Base-by-base conservation (phyloP, 306 rosid genomes). In the Heteromeles arbutifolia region DNA sequence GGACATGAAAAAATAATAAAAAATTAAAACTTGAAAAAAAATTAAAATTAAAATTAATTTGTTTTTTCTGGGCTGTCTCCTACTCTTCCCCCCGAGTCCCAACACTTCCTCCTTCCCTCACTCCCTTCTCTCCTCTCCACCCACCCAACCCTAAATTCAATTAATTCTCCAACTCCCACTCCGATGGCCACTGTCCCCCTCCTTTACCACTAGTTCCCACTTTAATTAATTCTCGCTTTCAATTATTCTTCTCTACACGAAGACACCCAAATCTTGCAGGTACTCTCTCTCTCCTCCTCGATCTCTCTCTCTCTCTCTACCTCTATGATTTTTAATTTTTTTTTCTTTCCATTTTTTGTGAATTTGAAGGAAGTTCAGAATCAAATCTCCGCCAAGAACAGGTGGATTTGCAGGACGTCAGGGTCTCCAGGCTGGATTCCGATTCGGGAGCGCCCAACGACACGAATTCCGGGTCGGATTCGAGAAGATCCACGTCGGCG, bases 321-420 rank as follows among this genome's bases (percentile, higher is more conserved):
- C 15, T 26, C 6, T 2, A 21, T 43, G 13, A 19, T 17, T 75
- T 19, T 14, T 10, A 14, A 17, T 3, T 12, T 44, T 44, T 43
- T 5, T 29, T 41, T 44, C 28, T 5, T 29, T 18, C 67, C 11
- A 14, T 44, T 57, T 56, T 26, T 34, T 73, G 50, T 26, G 32
- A 67, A 54, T 70, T 12, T 59, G 37, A 69, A 95, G 97, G 97
- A 90, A 70, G 86, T 95, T 31, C 69, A 90, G 58, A 95, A 84
- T 86, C 87, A 83, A 59, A 82, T 95, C 58, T 83, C 32, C 0
- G 32, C 5, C 32, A 29, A 29, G 32, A 29, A 29, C 32, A 29
- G 77, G 15, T 90, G 96, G 89, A 85, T 67, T 84, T 72, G 80
- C 78, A 83, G 2, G 87, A 78, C 50, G 22, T 82, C 1, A 77